These are phyloP conservation scores for Paramecium sexaurelia DNA, from an alignment of 73 alveolate species.

Conservation along the genomic window DNA sequence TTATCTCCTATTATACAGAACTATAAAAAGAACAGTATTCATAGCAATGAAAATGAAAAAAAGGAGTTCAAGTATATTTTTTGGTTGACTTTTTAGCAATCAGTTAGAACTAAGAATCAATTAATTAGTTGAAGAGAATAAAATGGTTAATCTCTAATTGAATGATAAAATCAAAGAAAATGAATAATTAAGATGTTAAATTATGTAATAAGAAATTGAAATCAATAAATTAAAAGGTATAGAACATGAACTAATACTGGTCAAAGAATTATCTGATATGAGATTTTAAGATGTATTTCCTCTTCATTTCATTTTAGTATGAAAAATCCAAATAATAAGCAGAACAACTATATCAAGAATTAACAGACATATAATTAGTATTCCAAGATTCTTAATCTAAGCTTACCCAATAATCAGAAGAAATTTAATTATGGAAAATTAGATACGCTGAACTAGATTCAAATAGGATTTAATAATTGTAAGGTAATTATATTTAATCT, in stretches of 20 bases:
- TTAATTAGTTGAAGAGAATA: background rate
- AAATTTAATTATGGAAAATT: background rate
- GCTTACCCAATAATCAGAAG: background rate
- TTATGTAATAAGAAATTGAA: background rate
- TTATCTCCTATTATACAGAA: background rate
- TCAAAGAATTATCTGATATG: conserved; percentile 12
- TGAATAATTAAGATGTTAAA: background rate
- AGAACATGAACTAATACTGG: background rate
- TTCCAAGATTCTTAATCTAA: background rate
- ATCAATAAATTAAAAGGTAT: conserved; percentile 28
- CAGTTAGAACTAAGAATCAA: conserved; percentile 11
- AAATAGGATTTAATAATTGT: background rate
- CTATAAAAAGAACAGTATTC: background rate
- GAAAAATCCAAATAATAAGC: background rate
- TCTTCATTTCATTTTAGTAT: background rate
- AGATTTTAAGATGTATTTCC: background rate
- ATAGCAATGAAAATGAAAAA: background rate
- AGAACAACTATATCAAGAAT: background rate
- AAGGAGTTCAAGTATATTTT: background rate
- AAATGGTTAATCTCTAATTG: conserved; percentile 1
- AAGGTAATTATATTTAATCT: background rate
- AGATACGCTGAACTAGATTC: conserved; percentile 10
- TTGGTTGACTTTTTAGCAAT: background rate
- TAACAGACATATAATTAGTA: background rate
- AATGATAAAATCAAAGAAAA: conserved; percentile 14